Percentiles rank a stretch among this genome's conserved stretches.
Conservation (phyloP, 768 basidiomycete species). For the Daedaleopsis sinensis region DNA sequence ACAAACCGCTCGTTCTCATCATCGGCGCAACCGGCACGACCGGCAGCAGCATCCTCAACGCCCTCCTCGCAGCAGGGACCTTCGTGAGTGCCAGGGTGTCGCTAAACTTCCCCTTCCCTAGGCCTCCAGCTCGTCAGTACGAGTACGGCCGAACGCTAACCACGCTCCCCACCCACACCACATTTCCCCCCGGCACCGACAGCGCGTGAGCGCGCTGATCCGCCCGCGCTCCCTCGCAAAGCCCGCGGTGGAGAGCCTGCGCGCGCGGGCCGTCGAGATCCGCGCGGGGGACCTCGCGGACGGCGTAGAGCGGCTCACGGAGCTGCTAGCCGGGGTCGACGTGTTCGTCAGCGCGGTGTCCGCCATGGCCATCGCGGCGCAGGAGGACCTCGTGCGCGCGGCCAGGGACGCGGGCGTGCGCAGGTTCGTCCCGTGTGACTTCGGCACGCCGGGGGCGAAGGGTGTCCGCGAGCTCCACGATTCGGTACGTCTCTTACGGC, state of each 20-base stretch:
- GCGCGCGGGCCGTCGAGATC: constrained; percentile 19
- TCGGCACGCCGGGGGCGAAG: constrained; percentile 12
- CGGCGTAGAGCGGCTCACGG: constrained; percentile 10
- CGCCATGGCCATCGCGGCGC: constrained; percentile 7
- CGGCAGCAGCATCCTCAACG: constrained; percentile 10
- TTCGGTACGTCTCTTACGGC: not conserved
- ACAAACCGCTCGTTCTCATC: constrained; percentile 14
- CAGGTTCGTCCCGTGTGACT: constrained; percentile 28
- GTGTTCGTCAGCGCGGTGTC: constrained; percentile 20
- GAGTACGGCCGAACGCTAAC: too few species aligned
- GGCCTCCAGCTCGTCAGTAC: too few species aligned
- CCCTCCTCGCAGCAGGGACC: constrained; percentile 1
- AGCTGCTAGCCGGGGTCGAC: constrained; percentile 20
- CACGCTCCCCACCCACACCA: too few species aligned
- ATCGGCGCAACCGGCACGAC: constrained; percentile 21
- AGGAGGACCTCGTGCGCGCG: constrained; percentile 21
- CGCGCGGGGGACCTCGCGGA: constrained; percentile 10
- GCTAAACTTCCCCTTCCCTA: too few species aligned
- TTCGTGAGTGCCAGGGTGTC: constrained; percentile 15
- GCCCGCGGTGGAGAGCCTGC: constrained; percentile 11
- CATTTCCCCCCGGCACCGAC: not conserved
- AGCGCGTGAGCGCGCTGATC: constrained; percentile 10
- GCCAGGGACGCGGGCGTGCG: constrained; percentile 23
- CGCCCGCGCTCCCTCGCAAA: constrained; percentile 18
- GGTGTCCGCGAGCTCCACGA: constrained; percentile 21